These are phyloP conservation scores for Penicillium silybi DNA, from an alignment of 495 filamentous ascomycete species.

Conservation along the genomic window DNA sequence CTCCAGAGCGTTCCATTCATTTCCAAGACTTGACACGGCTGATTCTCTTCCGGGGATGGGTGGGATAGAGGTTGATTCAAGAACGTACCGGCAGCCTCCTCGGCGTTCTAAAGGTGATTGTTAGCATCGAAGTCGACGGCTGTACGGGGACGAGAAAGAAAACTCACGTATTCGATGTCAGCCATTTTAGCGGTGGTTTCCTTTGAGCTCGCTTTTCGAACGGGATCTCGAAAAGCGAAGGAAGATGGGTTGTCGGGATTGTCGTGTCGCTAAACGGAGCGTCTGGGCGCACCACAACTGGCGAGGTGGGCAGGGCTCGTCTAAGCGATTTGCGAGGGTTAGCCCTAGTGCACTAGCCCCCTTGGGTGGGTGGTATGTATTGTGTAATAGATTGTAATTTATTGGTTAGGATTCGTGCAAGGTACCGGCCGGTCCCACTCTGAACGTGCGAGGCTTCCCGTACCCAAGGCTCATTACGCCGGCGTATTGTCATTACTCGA, in stretches of 20 bases:
- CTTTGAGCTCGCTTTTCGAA: constrained; percentile 50
- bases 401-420: neutral
- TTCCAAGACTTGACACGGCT: neutral
- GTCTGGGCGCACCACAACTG: constrained; percentile 28
- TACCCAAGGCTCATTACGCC: neutral
- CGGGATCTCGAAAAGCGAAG: constrained; percentile 49
- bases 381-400: constrained; percentile 2
- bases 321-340: constrained; percentile 45
- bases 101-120: constrained; percentile 65
- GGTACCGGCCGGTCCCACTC: neutral
- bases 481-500: neutral
- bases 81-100: constrained; percentile 84
- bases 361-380: constrained; percentile 12
- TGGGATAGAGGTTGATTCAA: constrained; percentile 13
- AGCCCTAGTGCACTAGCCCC: constrained; percentile 40
- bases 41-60: constrained; percentile 7
- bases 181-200: constrained; percentile 75
- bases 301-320: constrained; percentile 43
- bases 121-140: constrained; percentile 31
- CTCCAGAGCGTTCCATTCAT: neutral
- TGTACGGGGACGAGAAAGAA: constrained; percentile 1
- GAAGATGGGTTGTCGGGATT: constrained; percentile 43
- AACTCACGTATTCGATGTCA: constrained; percentile 85
- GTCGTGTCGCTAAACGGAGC: constrained; percentile 44
- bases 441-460: neutral